A percentile compares a stretch with the other conserved stretches of the same genome.
Evolutionary conservation across 2,329 filamentous ascomycete species (phyloP).

Genomic region (Pseudogymnoascus verrucosus): DNA sequence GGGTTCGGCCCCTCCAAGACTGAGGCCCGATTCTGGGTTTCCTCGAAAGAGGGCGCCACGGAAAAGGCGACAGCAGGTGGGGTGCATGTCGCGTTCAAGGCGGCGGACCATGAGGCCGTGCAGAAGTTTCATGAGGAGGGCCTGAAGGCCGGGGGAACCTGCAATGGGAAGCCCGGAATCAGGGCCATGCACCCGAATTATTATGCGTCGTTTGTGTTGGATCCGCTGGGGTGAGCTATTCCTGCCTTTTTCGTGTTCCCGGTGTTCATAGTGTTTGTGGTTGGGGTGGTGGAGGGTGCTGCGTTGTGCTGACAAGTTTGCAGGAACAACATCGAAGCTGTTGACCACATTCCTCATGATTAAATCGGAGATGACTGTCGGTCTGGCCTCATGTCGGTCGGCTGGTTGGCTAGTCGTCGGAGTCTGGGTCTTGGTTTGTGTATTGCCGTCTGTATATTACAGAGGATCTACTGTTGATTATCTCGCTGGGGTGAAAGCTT

Average conservation of each 20-base stretch:
- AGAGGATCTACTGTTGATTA: neutral
- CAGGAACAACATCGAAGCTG: neutral
- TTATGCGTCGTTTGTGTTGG: constrained; percentile 1
- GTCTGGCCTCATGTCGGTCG: neutral
- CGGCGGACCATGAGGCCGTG: neutral
- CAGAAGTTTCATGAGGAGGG: neutral
- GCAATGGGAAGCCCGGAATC: neutral
- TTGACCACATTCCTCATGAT: neutral
- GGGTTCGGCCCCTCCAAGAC: neutral
- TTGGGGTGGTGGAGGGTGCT: neutral
- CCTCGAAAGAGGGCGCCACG: neutral
- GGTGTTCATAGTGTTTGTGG: neutral
- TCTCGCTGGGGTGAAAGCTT: neutral
- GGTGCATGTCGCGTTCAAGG: neutral
- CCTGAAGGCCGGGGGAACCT: neutral
- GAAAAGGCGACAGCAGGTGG: neutral
- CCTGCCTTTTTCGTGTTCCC: neutral
- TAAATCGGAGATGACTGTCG: neutral
- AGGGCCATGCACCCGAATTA: neutral
- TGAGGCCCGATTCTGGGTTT: neutral
- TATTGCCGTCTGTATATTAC: neutral
- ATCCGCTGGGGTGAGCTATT: neutral
- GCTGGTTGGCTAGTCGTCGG: neutral
- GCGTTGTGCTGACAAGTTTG: neutral
- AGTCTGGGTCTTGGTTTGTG: neutral